Evolutionary conservation across 1,139 yeast genomes (phyloP).

Genomic region (Candida glucosophila): DNA sequence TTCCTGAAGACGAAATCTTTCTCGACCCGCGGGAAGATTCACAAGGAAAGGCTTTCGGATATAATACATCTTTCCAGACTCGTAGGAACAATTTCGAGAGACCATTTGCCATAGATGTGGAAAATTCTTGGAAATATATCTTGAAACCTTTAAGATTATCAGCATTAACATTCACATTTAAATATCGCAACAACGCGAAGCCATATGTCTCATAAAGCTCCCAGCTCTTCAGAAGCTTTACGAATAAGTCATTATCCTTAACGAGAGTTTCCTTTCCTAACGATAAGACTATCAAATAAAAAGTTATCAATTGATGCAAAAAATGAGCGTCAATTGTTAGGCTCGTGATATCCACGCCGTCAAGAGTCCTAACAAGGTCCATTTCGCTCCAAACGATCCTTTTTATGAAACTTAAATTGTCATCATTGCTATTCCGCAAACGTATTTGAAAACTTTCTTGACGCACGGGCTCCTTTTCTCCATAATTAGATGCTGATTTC

Average conservation of each 20-base stretch:
- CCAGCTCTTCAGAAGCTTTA: constrained; percentile 19
- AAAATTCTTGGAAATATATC: constrained; percentile 28
- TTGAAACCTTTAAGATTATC: constrained; percentile 11
- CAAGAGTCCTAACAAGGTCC: constrained; percentile 11
- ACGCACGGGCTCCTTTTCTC: background rate
- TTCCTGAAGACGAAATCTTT: too few relatives aligned
- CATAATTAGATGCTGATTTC: constrained; percentile 1
- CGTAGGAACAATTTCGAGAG: constrained; percentile 30
- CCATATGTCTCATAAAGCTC: constrained; percentile 23
- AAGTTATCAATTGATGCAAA: constrained; percentile 31
- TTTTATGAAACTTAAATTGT: background rate
- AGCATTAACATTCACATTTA: constrained; percentile 22
- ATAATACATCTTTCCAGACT: constrained; percentile 13
- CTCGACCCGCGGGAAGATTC: background rate
- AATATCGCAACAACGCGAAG: constrained; percentile 32
- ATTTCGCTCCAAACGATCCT: constrained; percentile 15
- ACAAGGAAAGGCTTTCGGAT: background rate
- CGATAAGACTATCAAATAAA: constrained; percentile 27
- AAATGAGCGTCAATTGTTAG: constrained; percentile 24
- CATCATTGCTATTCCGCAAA: background rate
- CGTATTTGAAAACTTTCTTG: background rate
- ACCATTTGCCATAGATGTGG: constrained; percentile 15
- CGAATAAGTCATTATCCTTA: constrained; percentile 9
- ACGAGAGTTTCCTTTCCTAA: constrained; percentile 18
- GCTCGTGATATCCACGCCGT: constrained; percentile 20